Evolutionary conservation across 2,329 filamentous ascomycete genomes (phyloP), one percentile per base, ranked within the genome.

Genomic region (Colletotrichum nymphaeae): DNA sequence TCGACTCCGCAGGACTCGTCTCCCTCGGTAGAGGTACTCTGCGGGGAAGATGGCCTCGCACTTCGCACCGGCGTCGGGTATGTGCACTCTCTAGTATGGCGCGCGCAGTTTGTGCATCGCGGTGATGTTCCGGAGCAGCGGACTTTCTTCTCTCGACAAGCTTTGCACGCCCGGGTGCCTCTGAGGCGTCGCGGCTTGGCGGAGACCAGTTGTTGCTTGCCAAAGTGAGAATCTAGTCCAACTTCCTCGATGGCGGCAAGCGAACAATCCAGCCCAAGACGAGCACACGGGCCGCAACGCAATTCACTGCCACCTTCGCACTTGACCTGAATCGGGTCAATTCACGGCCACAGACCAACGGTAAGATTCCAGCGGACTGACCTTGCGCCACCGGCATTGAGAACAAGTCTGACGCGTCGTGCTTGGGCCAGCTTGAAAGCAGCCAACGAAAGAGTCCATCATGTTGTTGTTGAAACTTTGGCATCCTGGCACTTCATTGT

Each of bases 251-350:
- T 24, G 24, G 32, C 8, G 22, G 63, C 32, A 60, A 82, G 80
- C 16, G 81, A 83, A 66, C 81, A 83, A 42, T 78, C 77, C 67
- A 82, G 81, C 9, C 77, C 76, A 7, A 83, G 67, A 30, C 81
- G 80, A 53, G 80, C 76, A 69, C 81, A 83, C 67, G 82, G 82
- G 2, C 78, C 75, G 59, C 81, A 83, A 28, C 53, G 56, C 16
- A 78, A 66, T 14, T 77, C 75, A 35, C 75, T 77, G 16, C 78
- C 75, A 24, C 80, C 81, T 64, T 83, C 81, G 64, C 81, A 83
- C 57, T 76, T 76, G 52, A 78, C 77, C 57, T 67, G 59, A 22
- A 14, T 49, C n/a, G 14, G 22, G 42, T 58, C 26, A 68, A 19
- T n/a, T 8, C 24, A 37, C 52, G 42, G 22, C 16, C 22, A n/a